These are phyloP conservation scores for Pholiota molesta DNA, from an alignment of 768 basidiomycete species.

Conservation along the genomic window DNA sequence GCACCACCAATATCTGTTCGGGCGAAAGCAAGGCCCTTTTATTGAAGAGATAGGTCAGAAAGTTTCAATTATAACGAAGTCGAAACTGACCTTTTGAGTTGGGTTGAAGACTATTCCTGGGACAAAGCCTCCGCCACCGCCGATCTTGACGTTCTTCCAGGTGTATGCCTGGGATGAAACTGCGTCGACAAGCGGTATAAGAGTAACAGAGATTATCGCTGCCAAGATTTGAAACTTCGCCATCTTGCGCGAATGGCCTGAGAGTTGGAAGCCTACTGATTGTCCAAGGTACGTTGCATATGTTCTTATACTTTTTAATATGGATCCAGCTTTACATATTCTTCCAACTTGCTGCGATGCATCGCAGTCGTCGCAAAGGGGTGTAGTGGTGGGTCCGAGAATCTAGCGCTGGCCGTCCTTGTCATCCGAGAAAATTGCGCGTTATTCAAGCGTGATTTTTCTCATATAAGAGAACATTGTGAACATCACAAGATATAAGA, in stretches of 20 bases:
- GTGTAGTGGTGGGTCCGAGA: slow-evolving; percentile 13
- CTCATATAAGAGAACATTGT: neutral
- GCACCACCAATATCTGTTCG: slow-evolving; percentile 71
- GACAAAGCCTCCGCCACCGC: slow-evolving; percentile 52
- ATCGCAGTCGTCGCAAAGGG: neutral
- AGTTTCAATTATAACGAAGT: slow-evolving; percentile 15
- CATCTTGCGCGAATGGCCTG: slow-evolving; percentile 26
- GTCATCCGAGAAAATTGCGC: slow-evolving; percentile 21
- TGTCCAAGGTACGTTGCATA: neutral
- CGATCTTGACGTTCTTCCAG: slow-evolving; percentile 67
- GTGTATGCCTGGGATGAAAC: slow-evolving; percentile 54
- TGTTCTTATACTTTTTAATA: neutral
- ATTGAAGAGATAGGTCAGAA: neutral
- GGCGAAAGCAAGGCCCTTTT: slow-evolving; percentile 61
- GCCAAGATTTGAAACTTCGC: slow-evolving; percentile 33
- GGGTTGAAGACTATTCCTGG: slow-evolving; percentile 67
- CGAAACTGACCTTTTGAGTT: slow-evolving; percentile 37
- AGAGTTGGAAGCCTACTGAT: neutral
- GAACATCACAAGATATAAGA: neutral
- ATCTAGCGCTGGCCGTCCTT: slow-evolving; percentile 14
- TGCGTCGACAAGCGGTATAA: slow-evolving; percentile 34
- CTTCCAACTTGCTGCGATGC: neutral
- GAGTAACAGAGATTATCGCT: slow-evolving; percentile 29
- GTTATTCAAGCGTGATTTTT: neutral
- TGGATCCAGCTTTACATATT: neutral